phyloP scores from a whole-genome alignment of 2,329 filamentous ascomycete species.

The Nemania abortiva region DNA sequence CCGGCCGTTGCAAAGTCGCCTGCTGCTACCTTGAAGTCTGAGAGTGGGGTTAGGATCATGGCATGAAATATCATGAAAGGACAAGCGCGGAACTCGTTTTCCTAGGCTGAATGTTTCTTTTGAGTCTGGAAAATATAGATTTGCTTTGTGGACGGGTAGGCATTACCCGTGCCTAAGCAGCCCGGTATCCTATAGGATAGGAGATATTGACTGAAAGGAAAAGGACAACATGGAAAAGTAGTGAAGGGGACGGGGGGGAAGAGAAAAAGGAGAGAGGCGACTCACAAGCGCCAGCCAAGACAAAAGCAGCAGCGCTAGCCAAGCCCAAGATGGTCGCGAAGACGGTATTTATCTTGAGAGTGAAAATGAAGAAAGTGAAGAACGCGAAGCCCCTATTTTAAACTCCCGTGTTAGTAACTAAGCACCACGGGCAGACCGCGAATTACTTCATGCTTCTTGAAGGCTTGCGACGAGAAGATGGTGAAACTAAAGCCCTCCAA shows the following conservation, averaged over 20 bases:
- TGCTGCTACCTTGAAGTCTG: conserved; percentile 38
- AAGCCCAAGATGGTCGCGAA: conserved; percentile 63
- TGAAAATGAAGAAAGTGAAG: conserved; percentile 64
- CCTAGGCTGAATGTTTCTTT: not conserved
- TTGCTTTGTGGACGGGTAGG: not conserved
- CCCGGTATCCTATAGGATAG: not conserved
- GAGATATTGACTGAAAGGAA: too few relatives aligned
- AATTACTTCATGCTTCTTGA: too few relatives aligned
- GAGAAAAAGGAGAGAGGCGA: not conserved
- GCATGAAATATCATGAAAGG: not conserved
- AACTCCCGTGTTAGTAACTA: not conserved
- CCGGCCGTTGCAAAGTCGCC: conserved; percentile 33
- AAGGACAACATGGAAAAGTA: not conserved
- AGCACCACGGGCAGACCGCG: not conserved
- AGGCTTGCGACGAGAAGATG: too few relatives aligned
- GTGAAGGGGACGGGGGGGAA: too few relatives aligned
- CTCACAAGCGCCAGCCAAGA: conserved; percentile 59
- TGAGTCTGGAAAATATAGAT: not conserved
- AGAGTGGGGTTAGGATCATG: conserved; percentile 2
- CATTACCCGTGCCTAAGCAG: not conserved
- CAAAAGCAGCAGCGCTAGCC: conserved; percentile 59
- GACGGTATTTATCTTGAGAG: conserved; percentile 62
- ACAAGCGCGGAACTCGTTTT: not conserved
- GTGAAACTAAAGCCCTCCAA: too few relatives aligned
- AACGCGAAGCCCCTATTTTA: conserved; percentile 58